A percentile compares a stretch with the other conserved stretches of the same genome.
Evolutionary conservation across 495 filamentous ascomycete genomes (phyloP).

Genomic region (Trichoderma erinaceum): DNA sequence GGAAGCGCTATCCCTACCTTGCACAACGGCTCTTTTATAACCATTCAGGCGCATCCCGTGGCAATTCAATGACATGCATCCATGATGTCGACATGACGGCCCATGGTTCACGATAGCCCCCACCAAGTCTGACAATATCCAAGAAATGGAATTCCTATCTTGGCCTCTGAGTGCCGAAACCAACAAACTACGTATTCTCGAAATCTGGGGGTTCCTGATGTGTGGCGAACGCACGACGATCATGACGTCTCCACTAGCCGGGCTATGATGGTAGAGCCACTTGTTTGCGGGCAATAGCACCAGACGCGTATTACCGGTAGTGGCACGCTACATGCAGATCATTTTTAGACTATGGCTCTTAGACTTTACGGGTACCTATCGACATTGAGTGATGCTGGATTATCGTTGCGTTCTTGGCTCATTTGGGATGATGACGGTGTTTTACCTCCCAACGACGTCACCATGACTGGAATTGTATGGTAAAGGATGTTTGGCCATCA

Average conservation of each 20-base stretch:
- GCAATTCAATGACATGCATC: background rate
- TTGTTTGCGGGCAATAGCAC: background rate
- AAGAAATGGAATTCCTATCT: background rate
- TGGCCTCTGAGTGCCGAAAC: background rate
- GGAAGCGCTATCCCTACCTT: too few relatives aligned
- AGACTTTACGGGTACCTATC: too few relatives aligned
- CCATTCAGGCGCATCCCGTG: background rate
- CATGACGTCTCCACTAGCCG: background rate
- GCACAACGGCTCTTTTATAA: background rate
- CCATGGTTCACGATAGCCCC: background rate
- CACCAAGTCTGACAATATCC: background rate
- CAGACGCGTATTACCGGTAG: background rate
- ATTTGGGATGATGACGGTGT: background rate
- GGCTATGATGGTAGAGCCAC: background rate
- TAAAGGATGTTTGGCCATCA: background rate
- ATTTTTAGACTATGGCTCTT: background rate
- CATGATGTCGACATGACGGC: constrained; percentile 7
- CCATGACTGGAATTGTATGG: background rate
- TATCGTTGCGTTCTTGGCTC: background rate
- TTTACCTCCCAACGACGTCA: background rate
- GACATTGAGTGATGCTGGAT: too few relatives aligned
- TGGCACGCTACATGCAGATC: background rate
- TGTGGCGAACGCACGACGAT: background rate
- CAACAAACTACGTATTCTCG: background rate
- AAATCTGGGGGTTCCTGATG: background rate